A percentile compares a stretch with the other conserved stretches of the same genome.
Evolutionary conservation across 768 basidiomycete species (phyloP).

Genomic region (Nevesoporus exiguus): DNA sequence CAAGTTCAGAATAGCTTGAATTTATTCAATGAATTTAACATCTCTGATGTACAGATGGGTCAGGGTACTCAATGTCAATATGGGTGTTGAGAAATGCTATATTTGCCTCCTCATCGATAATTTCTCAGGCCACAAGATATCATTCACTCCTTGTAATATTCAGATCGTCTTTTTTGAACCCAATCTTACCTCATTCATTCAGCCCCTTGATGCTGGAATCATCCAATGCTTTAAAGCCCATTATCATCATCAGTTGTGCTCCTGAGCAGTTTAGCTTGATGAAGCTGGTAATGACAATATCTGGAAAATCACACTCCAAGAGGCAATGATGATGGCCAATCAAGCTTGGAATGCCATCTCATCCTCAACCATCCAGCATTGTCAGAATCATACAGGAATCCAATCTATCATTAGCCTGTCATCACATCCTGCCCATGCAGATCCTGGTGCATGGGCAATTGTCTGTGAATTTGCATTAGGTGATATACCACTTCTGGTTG

Average conservation of each 20-base stretch:
- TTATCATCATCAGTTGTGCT: not conserved
- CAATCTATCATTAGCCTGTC: too few relatives aligned
- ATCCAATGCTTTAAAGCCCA: not conserved
- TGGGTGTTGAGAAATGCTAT: not conserved
- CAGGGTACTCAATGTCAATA: too few relatives aligned
- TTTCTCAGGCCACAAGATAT: too few relatives aligned
- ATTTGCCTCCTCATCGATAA: too few relatives aligned
- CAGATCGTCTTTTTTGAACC: not conserved
- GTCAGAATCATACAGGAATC: not conserved
- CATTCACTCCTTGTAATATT: too few relatives aligned
- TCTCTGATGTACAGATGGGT: not conserved
- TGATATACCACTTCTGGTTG: too few relatives aligned
- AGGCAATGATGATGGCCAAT: not conserved
- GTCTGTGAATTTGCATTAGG: too few relatives aligned
- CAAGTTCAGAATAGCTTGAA: too few relatives aligned
- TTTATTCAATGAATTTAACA: too few relatives aligned
- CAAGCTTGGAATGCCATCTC: not conserved
- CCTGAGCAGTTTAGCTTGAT: not conserved
- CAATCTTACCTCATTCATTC: not conserved
- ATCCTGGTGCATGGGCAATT: constrained; percentile 59
- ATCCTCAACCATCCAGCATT: not conserved
- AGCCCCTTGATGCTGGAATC: not conserved
- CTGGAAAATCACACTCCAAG: not conserved
- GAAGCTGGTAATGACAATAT: not conserved
- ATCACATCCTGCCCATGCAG: too few relatives aligned